These are phyloP conservation scores for Rubia occidens DNA, from an alignment of 305 asterid species.

Conservation along the genomic window DNA sequence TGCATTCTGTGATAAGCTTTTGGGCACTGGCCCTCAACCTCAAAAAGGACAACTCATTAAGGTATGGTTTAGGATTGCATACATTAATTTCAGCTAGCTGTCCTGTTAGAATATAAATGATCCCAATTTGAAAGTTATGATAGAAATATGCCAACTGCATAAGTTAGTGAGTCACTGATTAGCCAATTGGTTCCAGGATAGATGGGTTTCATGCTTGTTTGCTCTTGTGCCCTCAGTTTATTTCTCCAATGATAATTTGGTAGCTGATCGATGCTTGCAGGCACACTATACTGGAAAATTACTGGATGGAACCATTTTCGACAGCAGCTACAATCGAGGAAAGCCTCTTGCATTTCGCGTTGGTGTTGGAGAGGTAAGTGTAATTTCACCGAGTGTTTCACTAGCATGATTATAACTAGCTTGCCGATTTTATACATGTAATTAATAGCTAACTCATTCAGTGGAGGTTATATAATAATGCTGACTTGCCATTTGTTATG, in stretches of 20 bases:
- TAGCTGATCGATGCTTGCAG: slow-evolving; percentile 24
- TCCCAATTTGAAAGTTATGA: no score
- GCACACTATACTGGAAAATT: slow-evolving; percentile 76
- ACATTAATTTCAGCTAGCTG: not conserved
- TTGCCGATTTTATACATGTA: not conserved
- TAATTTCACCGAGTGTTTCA: not conserved
- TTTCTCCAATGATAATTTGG: not conserved
- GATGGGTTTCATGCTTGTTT: no score
- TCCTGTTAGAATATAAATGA: no score
- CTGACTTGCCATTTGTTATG: not conserved
- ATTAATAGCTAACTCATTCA: not conserved
- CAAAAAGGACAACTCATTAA: slow-evolving; percentile 76
- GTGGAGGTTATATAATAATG: not conserved
- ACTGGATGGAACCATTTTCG: slow-evolving; percentile 72
- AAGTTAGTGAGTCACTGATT: no score
- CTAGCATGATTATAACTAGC: not conserved
- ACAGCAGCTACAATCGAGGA: slow-evolving; percentile 84
- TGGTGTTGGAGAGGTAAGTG: slow-evolving; percentile 76
- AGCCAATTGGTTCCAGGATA: no score
- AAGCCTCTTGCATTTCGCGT: slow-evolving; percentile 78
- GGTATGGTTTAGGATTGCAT: slow-evolving; percentile 24
- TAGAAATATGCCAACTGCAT: no score
- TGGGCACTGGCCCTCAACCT: slow-evolving; percentile 57
- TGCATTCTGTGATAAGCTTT: slow-evolving; percentile 58
- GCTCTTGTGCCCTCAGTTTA: no score